Evolutionary conservation across 768 basidiomycete genomes (phyloP).

Genomic region (Boletales sp.): DNA sequence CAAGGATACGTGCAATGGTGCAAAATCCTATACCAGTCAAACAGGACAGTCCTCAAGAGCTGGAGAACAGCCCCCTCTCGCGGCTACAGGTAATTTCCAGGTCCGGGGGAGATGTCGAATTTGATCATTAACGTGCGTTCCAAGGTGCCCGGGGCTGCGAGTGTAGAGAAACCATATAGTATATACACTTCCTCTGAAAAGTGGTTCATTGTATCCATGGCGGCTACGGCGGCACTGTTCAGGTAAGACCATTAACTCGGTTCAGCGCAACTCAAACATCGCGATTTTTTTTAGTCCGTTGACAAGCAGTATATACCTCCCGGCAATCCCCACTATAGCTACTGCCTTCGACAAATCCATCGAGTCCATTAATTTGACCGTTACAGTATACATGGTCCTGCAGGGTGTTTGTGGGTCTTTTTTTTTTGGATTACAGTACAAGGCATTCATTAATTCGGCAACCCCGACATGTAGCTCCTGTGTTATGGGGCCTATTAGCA

Average conservation of each 20-base stretch:
- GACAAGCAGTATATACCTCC: slow-evolving; percentile 76
- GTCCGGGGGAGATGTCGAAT: too few relatives aligned
- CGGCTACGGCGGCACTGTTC: slow-evolving; percentile 59
- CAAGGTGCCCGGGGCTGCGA: too few relatives aligned
- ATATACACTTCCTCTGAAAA: slow-evolving; percentile 56
- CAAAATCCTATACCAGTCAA: too few relatives aligned
- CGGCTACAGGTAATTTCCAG: too few relatives aligned
- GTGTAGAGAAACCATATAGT: slow-evolving; percentile 33
- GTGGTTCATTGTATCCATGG: slow-evolving; percentile 64
- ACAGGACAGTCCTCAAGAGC: too few relatives aligned
- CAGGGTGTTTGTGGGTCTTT: slow-evolving; percentile 41
- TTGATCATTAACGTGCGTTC: too few relatives aligned
- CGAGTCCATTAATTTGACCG: slow-evolving; percentile 76
- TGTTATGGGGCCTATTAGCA: slow-evolving; percentile 60
- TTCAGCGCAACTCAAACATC: neutral
- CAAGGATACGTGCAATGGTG: too few relatives aligned
- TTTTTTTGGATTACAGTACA: neutral
- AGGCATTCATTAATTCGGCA: neutral
- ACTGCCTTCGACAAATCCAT: slow-evolving; percentile 55
- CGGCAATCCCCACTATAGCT: slow-evolving; percentile 69
- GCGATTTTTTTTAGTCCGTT: slow-evolving; percentile 46
- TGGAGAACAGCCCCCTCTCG: too few relatives aligned
- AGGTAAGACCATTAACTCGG: slow-evolving; percentile 37
- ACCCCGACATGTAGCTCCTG: slow-evolving; percentile 41
- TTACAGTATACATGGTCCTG: slow-evolving; percentile 58